A percentile compares a stretch with the other conserved stretches of the same genome.
phyloP scores from a whole-genome alignment of 176 grass and related monocot genomes.

The Olyra latifolia region DNA sequence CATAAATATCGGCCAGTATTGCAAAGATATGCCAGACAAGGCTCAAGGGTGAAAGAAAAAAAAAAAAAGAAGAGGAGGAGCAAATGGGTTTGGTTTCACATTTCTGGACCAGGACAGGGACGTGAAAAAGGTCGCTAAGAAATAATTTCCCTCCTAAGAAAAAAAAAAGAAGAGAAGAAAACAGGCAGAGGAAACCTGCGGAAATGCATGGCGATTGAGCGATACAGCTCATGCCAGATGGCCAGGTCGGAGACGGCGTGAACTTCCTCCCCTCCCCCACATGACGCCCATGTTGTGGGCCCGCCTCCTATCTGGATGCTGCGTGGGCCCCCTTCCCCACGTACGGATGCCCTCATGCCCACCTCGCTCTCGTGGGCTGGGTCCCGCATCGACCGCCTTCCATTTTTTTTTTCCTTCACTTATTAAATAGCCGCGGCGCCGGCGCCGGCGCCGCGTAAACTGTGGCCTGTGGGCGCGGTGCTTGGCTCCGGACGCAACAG shows the following conservation, averaged over 20 bases:
- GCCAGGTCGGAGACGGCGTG: neutral
- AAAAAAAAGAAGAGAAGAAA: neutral
- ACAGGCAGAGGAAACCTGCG: too few species aligned
- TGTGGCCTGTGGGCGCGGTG: too few species aligned
- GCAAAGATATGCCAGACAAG: too few species aligned
- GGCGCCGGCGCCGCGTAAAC: neutral
- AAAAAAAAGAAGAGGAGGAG: too few species aligned
- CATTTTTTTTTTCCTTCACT: neutral
- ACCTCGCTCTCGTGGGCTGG: neutral
- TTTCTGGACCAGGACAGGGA: too few species aligned
- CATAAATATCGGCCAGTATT: too few species aligned
- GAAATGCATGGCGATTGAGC: neutral
- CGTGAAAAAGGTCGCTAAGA: too few species aligned
- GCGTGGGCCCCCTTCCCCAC: neutral
- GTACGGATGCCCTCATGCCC: neutral
- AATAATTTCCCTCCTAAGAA: too few species aligned
- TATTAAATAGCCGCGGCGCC: too few species aligned
- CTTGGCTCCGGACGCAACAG: too few species aligned
- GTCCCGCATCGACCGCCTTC: neutral
- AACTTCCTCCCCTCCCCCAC: neutral
- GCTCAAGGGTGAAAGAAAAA: too few species aligned
- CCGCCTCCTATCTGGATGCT: neutral
- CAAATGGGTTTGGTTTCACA: too few species aligned
- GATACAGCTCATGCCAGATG: conserved; percentile 21
- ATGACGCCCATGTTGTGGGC: conserved; percentile 23